phyloP scores from a whole-genome alignment of 1,284 basidiomycete species.

The Irpex sp. region DNA sequence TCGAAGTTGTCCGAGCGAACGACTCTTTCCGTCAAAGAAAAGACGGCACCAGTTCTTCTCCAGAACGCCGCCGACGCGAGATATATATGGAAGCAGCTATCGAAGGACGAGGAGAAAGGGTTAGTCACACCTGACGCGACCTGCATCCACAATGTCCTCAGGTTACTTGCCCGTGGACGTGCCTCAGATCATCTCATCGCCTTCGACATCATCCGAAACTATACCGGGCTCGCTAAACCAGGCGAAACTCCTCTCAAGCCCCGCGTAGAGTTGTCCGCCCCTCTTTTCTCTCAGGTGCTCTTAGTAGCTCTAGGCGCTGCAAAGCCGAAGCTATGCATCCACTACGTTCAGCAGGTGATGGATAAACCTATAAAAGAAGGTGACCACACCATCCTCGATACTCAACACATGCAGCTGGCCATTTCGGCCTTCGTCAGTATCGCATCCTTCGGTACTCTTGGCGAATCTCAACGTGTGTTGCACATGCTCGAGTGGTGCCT shows the following conservation, averaged over 20 bases:
- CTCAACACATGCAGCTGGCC: conserved; percentile 53
- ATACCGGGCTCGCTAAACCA: conserved; percentile 53
- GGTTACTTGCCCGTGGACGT: conserved; percentile 50
- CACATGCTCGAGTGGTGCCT: conserved; percentile 64
- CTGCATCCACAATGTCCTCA: conserved; percentile 46
- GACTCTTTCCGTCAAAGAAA: conserved; percentile 1
- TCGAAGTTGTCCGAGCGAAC: conserved; percentile 37
- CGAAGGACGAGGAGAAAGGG: conserved; percentile 44
- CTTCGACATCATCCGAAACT: conserved; percentile 58
- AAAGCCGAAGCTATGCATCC: conserved; percentile 43
- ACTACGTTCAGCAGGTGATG: conserved; percentile 58
- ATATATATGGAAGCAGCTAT: conserved; percentile 62
- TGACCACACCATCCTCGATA: conserved; percentile 39
- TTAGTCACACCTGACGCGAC: conserved; percentile 49
- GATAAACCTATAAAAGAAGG: background rate
- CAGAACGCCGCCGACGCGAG: conserved; percentile 52
- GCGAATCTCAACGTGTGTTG: conserved; percentile 40
- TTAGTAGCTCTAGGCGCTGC: conserved; percentile 48
- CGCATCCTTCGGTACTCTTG: conserved; percentile 29
- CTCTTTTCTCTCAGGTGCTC: conserved; percentile 51
- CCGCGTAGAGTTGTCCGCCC: conserved; percentile 37
- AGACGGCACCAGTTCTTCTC: background rate
- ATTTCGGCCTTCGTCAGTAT: conserved; percentile 48
- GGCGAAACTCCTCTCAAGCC: conserved; percentile 35
- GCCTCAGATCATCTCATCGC: conserved; percentile 57